phyloP scores from a whole-genome alignment of 495 filamentous ascomycete species.

The Chlorociboria aeruginascens region DNA sequence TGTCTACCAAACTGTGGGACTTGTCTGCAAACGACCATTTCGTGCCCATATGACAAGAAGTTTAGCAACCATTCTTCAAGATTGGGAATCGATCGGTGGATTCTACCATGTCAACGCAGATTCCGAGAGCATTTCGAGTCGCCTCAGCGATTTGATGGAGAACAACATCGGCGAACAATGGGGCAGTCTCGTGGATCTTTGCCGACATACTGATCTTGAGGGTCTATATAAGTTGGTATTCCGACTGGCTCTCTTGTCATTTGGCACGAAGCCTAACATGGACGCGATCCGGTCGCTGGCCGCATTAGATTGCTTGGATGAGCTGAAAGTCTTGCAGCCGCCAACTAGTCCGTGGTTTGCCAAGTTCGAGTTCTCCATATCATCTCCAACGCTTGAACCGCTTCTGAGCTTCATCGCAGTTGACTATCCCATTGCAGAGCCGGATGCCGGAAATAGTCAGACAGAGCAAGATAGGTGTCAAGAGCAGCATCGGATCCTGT shows the following conservation, averaged over 20 bases:
- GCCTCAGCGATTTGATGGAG: slow-evolving; percentile 19
- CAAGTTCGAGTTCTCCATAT: too few species aligned
- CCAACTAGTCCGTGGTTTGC: too few species aligned
- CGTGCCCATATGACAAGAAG: slow-evolving; percentile 14
- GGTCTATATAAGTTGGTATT: slow-evolving; percentile 20
- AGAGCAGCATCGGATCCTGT: slow-evolving; percentile 18
- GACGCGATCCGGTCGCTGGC: slow-evolving; percentile 18
- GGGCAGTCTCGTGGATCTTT: slow-evolving; percentile 26
- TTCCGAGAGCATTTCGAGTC: slow-evolving; percentile 8
- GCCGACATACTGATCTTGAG: slow-evolving; percentile 8
- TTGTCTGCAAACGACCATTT: slow-evolving; percentile 19
- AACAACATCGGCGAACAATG: slow-evolving; percentile 25
- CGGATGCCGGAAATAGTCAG: slow-evolving; percentile 18
- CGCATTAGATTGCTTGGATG: too few species aligned
- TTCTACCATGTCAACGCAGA: slow-evolving; percentile 12
- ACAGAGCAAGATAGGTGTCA: slow-evolving; percentile 15
- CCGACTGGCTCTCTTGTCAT: slow-evolving; percentile 21
- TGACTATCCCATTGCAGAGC: slow-evolving; percentile 1
- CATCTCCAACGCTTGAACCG: too few species aligned
- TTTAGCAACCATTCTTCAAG: slow-evolving; percentile 18
- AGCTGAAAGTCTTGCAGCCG: too few species aligned
- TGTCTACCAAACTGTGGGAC: slow-evolving; percentile 22
- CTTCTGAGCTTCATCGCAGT: too few species aligned
- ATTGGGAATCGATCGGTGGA: slow-evolving; percentile 24
- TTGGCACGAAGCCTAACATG: slow-evolving; percentile 23